phyloP scores from a whole-genome alignment of 345 rosid genomes.

The Aurinia saxatilis region DNA sequence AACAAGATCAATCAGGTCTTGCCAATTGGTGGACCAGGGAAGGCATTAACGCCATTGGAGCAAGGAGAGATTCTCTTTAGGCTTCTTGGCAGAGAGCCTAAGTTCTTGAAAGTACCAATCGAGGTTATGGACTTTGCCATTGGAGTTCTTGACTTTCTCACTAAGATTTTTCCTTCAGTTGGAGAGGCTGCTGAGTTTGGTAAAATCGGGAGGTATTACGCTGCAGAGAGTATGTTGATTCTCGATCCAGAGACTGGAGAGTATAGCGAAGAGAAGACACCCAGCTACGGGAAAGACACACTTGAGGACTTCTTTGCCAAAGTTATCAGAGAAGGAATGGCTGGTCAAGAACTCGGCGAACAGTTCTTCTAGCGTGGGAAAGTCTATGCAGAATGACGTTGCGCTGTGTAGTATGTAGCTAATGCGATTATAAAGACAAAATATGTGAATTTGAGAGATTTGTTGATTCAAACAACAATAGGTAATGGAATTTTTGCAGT shows the following conservation, averaged over 20 bases:
- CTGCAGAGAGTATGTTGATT: constrained; percentile 90
- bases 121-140: constrained; percentile 88
- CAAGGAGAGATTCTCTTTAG: constrained; percentile 82
- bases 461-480: neutral
- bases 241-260: constrained; percentile 82
- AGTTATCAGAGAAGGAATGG: constrained; percentile 84
- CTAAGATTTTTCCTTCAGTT: constrained; percentile 63
- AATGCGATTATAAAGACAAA: neutral
- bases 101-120: constrained; percentile 85
- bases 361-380: constrained; percentile 50
- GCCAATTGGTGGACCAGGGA: constrained; percentile 96
- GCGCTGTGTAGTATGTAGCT: neutral
- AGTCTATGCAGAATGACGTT: neutral
- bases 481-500: neutral
- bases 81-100: constrained; percentile 70
- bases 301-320: constrained; percentile 75
- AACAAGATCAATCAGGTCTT: constrained; percentile 62
- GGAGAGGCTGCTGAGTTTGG: constrained; percentile 97
- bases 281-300: constrained; percentile 82
- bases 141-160: constrained; percentile 57
- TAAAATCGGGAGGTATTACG: constrained; percentile 89
- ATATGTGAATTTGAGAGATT: constrained; percentile 18
- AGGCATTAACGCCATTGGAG: constrained; percentile 80
- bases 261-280: constrained; percentile 78
- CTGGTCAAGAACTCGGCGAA: constrained; percentile 92